phyloP scores from a whole-genome alignment of 2,329 filamentous ascomycete genomes.

The Microsporum canis region DNA sequence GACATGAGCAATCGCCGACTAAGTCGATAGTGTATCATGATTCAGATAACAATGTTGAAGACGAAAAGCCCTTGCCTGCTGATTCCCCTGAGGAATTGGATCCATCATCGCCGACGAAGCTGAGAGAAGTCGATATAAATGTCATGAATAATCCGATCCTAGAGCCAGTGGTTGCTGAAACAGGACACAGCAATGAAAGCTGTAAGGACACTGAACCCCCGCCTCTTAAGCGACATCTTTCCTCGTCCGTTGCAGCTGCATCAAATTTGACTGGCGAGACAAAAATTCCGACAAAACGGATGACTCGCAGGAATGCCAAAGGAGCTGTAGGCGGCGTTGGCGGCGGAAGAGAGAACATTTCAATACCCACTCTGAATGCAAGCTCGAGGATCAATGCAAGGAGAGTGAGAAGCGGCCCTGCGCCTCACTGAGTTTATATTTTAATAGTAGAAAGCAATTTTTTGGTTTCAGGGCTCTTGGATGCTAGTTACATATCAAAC shows the following conservation, averaged over 20 bases:
- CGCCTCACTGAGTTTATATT: not conserved
- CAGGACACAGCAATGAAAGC: not conserved
- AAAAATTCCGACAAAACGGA: constrained; percentile 35
- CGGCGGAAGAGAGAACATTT: constrained; percentile 37
- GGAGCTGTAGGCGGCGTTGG: constrained; percentile 14
- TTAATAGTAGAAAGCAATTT: constrained; percentile 1
- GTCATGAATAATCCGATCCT: constrained; percentile 28
- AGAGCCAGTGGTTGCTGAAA: constrained; percentile 8
- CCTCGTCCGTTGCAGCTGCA: constrained; percentile 15
- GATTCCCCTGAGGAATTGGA: constrained; percentile 16
- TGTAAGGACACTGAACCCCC: constrained; percentile 23
- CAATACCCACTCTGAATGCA: not conserved
- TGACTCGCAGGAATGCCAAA: constrained; percentile 30
- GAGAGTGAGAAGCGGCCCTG: constrained; percentile 22
- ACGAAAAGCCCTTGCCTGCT: constrained; percentile 20
- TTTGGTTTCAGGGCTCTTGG: not conserved
- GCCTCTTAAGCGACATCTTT: constrained; percentile 17
- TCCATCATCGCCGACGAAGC: constrained; percentile 30
- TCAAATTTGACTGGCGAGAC: constrained; percentile 22
- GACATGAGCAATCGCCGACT: constrained; percentile 30
- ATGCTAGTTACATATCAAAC: not conserved
- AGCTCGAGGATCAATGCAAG: constrained; percentile 15
- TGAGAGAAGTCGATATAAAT: constrained; percentile 44
- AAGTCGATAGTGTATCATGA: constrained; percentile 47
- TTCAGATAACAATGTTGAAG: constrained; percentile 24